A percentile compares a stretch with the other conserved stretches of the same genome.
Evolutionary conservation across 495 filamentous ascomycete genomes (phyloP).

Genomic region (Bathelium albidoporum): DNA sequence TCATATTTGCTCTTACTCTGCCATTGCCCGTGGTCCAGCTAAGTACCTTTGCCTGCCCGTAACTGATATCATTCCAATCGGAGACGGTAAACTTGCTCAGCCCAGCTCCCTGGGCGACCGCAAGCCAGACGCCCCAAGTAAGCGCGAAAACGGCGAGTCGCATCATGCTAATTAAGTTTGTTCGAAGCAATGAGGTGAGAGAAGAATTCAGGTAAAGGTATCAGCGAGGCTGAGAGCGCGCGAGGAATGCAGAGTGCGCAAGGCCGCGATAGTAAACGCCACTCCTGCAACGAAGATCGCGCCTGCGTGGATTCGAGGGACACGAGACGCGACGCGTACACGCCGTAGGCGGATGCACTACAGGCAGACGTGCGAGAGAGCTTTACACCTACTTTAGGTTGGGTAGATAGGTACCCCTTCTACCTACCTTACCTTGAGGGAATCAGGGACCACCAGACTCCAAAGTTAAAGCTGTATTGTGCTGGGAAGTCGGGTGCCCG

Average conservation of each 20-base stretch:
- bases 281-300: too few relatives aligned
- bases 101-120: neutral
- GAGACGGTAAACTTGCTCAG: neutral
- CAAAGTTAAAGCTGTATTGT: too few relatives aligned
- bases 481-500: too few relatives aligned
- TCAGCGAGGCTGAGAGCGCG: neutral
- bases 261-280: too few relatives aligned
- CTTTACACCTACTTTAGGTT: too few relatives aligned
- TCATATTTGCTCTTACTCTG: neutral
- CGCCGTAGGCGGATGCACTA: too few relatives aligned
- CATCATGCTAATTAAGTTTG: neutral
- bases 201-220: neutral
- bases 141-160: neutral
- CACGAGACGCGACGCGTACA: too few relatives aligned
- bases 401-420: too few relatives aligned
- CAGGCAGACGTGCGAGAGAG: too few relatives aligned
- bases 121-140: neutral
- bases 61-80: neutral
- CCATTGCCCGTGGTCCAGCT: neutral
- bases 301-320: too few relatives aligned
- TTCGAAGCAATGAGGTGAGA: neutral
- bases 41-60: neutral
- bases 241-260: neutral
- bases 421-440: too few relatives aligned
- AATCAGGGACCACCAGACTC: too few relatives aligned